Conservation (phyloP, 2,329 filamentous ascomycete species). For the Xylaria sp. region DNA sequence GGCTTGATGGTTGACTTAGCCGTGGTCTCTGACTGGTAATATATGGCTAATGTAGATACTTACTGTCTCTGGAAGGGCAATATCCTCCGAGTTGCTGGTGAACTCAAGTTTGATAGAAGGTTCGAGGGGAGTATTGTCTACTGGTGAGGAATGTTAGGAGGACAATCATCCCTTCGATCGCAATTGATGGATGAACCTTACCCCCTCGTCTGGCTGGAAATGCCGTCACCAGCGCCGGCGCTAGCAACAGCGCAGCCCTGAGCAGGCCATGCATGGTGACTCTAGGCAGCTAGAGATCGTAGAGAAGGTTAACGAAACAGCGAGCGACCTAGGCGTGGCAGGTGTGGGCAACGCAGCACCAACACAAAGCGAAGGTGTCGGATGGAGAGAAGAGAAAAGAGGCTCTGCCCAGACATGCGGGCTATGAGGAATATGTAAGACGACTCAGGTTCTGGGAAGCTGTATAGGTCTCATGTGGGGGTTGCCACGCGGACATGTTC, state of each 20-base stretch:
- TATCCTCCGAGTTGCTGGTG: constrained; percentile 17
- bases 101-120: constrained; percentile 35
- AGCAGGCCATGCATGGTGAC: constrained; percentile 40
- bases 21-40: constrained; percentile 28
- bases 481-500: constrained; percentile 22
- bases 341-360: constrained; percentile 10
- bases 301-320: constrained; percentile 3
- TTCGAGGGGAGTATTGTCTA: constrained; percentile 26
- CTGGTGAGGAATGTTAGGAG: constrained; percentile 17
- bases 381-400: constrained; percentile 16
- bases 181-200: constrained; percentile 20
- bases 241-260: constrained; percentile 40
- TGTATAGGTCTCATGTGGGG: constrained; percentile 11
- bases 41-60: constrained; percentile 11
- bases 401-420: constrained; percentile 24
- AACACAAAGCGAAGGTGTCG: constrained; percentile 7
- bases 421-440: constrained; percentile 28
- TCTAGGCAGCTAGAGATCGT: constrained; percentile 25
- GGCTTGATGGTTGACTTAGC: constrained; percentile 23
- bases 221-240: constrained; percentile 40
- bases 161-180: constrained; percentile 14
- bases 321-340: constrained; percentile 17
- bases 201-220: constrained; percentile 24
- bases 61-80: constrained; percentile 29
- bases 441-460: constrained; percentile 16